A percentile compares a stretch with the other conserved stretches of the same genome.
phyloP scores from a whole-genome alignment of 148 eudicot genomes.

The Chenopodium quinoa region DNA sequence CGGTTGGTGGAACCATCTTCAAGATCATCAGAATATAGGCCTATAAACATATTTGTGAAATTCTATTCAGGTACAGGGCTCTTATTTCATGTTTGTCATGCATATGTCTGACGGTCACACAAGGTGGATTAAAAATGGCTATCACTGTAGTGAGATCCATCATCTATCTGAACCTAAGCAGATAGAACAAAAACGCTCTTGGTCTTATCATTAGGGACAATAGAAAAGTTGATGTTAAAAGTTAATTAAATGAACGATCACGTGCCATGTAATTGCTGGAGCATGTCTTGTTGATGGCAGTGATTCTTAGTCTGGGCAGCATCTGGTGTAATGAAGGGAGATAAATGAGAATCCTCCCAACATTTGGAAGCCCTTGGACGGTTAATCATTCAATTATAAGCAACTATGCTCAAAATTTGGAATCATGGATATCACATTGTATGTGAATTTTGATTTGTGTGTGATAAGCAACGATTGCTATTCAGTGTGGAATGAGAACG shows the following conservation, averaged over 20 bases:
- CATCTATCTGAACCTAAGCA: too few species aligned
- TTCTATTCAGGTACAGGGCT: slow-evolving; percentile 78
- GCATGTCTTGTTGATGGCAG: not conserved
- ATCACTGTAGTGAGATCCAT: too few species aligned
- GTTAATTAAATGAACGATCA: too few species aligned
- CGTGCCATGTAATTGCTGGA: too few species aligned
- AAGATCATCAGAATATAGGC: slow-evolving; percentile 80
- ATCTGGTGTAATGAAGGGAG: not conserved
- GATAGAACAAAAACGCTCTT: too few species aligned
- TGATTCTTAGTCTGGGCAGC: not conserved
- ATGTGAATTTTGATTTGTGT: not conserved
- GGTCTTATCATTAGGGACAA: too few species aligned
- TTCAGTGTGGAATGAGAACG: not conserved
- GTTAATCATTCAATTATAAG: not conserved
- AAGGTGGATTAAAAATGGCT: too few species aligned
- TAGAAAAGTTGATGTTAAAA: too few species aligned
- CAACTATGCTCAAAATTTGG: not conserved
- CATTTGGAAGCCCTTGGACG: not conserved
- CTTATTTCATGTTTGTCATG: not conserved
- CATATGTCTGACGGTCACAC: too few species aligned
- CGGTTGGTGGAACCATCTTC: slow-evolving; percentile 70
- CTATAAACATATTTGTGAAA: slow-evolving; percentile 74
- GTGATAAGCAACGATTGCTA: not conserved
- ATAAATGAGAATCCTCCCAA: not conserved
- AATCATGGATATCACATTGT: not conserved